phyloP scores from a whole-genome alignment of 345 rosid species.

The Populus alba region DNA sequence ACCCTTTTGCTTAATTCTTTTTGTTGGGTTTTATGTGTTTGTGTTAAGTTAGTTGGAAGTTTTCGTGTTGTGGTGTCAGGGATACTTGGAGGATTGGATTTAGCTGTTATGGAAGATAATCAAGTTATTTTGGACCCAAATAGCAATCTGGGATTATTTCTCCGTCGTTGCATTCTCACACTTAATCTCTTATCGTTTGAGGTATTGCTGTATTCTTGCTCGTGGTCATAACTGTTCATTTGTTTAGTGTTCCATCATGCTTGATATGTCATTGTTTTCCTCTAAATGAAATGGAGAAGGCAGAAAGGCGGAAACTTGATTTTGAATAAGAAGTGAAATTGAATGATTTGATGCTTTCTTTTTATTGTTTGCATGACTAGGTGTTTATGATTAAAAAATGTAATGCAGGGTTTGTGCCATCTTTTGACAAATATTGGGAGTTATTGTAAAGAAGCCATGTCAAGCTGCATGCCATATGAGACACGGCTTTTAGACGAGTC shows the following conservation, averaged over 20 bases:
- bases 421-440: slow-evolving; percentile 67
- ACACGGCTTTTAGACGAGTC: slow-evolving; percentile 50
- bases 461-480: slow-evolving; percentile 50
- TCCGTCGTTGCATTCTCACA: slow-evolving; percentile 83
- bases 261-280: too few relatives aligned
- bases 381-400: background rate
- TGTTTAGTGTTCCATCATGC: too few relatives aligned
- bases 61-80: slow-evolving; percentile 34
- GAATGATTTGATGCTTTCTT: background rate
- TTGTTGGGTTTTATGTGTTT: background rate
- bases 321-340: background rate
- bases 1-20: background rate
- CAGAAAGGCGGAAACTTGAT: background rate
- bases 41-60: background rate
- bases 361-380: background rate
- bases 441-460: slow-evolving; percentile 69
- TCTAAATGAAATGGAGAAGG: too few relatives aligned
- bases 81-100: slow-evolving; percentile 66
- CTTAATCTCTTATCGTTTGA: slow-evolving; percentile 76
- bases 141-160: slow-evolving; percentile 80
- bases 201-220: slow-evolving; percentile 36
- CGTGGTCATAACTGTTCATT: too few relatives aligned
- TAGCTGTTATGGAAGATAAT: slow-evolving; percentile 63
- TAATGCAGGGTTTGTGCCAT: slow-evolving; percentile 79
- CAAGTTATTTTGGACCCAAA: slow-evolving; percentile 82